phyloP scores from a whole-genome alignment of 2,329 filamentous ascomycete species.

The Coniochaeta hoffmannii region DNA sequence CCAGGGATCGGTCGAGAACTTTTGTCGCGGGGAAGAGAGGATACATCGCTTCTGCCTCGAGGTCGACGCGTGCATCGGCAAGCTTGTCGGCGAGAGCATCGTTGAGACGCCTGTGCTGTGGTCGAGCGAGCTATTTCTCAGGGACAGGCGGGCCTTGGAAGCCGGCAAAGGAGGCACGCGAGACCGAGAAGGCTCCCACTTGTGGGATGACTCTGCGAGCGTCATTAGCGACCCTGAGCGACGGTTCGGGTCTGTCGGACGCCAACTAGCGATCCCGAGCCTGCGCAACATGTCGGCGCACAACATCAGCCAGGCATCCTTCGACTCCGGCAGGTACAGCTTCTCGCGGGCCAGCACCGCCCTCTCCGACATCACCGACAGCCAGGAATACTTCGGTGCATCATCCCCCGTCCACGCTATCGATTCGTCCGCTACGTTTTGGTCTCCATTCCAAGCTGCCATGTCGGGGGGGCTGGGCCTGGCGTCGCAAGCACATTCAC shows the following conservation, averaged over 20 bases:
- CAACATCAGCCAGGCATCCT: constrained; percentile 61
- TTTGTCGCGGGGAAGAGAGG: constrained; percentile 89
- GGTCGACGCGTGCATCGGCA: constrained; percentile 76
- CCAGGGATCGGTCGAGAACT: constrained; percentile 77
- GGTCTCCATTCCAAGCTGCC: constrained; percentile 75
- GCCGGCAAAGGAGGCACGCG: constrained; percentile 23
- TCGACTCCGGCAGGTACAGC: constrained; percentile 61
- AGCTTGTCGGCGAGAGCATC: constrained; percentile 77
- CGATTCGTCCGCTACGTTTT: constrained; percentile 74
- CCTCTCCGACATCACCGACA: constrained; percentile 60
- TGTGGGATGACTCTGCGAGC: constrained; percentile 46
- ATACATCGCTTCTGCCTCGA: constrained; percentile 93
- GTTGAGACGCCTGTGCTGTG: constrained; percentile 81
- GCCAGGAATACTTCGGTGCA: constrained; percentile 62
- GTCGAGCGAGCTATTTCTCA: constrained; percentile 82
- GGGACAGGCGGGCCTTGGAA: constrained; percentile 61
- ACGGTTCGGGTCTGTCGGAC: constrained; percentile 34
- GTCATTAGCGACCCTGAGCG: constrained; percentile 48
- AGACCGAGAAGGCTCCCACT: constrained; percentile 32
- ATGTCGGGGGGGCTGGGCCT: constrained; percentile 59
- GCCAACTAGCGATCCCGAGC: constrained; percentile 41
- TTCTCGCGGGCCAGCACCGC: constrained; percentile 48
- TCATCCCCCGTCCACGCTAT: constrained; percentile 63
- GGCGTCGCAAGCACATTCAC: constrained; percentile 52
- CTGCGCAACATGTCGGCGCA: constrained; percentile 50